These are phyloP conservation scores for Hemileia vastatrix DNA, from an alignment of 1,284 basidiomycete genomes.

Conservation along the genomic window DNA sequence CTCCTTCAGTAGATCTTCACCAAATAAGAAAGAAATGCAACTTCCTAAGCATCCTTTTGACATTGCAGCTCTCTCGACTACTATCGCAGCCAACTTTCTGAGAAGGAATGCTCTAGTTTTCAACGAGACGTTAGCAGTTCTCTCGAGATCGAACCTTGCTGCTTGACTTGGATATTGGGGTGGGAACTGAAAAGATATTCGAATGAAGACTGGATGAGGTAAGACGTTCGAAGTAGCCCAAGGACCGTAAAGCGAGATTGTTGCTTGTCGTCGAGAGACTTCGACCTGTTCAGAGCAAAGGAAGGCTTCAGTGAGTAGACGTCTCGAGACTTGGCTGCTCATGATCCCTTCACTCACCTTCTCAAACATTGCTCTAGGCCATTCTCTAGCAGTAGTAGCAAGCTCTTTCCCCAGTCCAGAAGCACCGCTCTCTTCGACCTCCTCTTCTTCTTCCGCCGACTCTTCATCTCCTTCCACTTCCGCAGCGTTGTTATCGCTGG, in stretches of 20 bases:
- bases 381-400: slow-evolving; percentile 31
- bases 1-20: slow-evolving; percentile 28
- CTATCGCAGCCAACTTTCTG: slow-evolving; percentile 11
- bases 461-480: too few relatives aligned
- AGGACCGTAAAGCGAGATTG: slow-evolving; percentile 36
- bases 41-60: slow-evolving; percentile 30
- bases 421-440: too few relatives aligned
- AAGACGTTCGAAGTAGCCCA: slow-evolving; percentile 27
- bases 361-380: slow-evolving; percentile 33
- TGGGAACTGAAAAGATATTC: slow-evolving; percentile 36
- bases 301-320: background rate
- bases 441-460: too few relatives aligned
- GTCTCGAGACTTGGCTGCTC: background rate
- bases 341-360: slow-evolving; percentile 21
- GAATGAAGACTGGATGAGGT: slow-evolving; percentile 33
- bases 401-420: slow-evolving; percentile 33
- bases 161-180: slow-evolving; percentile 31
- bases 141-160: slow-evolving; percentile 38
- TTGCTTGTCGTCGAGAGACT: slow-evolving; percentile 32
- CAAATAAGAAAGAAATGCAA: slow-evolving; percentile 32
- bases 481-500: slow-evolving; percentile 4
- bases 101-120: slow-evolving; percentile 37
- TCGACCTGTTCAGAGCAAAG: slow-evolving; percentile 25
- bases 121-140: slow-evolving; percentile 34
- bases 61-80: background rate